phyloP scores from a whole-genome alignment of 2,329 filamentous ascomycete species.

The Fusarium oligoseptatum region DNA sequence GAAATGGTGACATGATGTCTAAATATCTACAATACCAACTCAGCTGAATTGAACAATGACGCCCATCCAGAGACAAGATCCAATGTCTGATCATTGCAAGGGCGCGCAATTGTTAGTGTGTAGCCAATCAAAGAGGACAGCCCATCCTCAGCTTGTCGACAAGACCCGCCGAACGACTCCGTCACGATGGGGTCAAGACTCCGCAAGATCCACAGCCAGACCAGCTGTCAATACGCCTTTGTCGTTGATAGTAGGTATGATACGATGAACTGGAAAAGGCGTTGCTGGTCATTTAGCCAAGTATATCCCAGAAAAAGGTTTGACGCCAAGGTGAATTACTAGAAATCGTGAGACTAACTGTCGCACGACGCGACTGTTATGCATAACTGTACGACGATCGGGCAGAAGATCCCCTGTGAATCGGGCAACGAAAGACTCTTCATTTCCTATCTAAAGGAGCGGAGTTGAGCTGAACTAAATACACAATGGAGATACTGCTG shows the following conservation, averaged over 20 bases:
- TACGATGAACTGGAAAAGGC: not conserved
- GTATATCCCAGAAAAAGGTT: not conserved
- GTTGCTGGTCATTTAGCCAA: not conserved
- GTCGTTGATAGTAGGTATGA: not conserved
- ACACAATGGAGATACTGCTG: too few relatives aligned
- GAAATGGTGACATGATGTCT: not conserved
- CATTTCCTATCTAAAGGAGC: too few relatives aligned
- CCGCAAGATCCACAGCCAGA: not conserved
- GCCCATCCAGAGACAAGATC: not conserved
- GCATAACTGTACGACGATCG: too few relatives aligned
- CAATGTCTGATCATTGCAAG: slow-evolving; percentile 15
- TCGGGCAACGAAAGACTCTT: too few relatives aligned
- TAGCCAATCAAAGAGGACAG: not conserved
- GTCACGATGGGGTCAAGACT: not conserved
- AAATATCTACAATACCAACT: not conserved
- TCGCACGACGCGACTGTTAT: too few relatives aligned
- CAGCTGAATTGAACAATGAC: not conserved
- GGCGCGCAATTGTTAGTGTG: not conserved
- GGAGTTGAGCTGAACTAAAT: too few relatives aligned
- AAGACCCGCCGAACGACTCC: not conserved
- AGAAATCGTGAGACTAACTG: not conserved
- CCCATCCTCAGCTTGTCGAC: not conserved
- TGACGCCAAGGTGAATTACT: not conserved
- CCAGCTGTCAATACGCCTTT: slow-evolving; percentile 13
- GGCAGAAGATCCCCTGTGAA: too few relatives aligned